These are phyloP conservation scores for Endoconidiophora polonica DNA, from an alignment of 2,329 filamentous ascomycete species.

Conservation along the genomic window DNA sequence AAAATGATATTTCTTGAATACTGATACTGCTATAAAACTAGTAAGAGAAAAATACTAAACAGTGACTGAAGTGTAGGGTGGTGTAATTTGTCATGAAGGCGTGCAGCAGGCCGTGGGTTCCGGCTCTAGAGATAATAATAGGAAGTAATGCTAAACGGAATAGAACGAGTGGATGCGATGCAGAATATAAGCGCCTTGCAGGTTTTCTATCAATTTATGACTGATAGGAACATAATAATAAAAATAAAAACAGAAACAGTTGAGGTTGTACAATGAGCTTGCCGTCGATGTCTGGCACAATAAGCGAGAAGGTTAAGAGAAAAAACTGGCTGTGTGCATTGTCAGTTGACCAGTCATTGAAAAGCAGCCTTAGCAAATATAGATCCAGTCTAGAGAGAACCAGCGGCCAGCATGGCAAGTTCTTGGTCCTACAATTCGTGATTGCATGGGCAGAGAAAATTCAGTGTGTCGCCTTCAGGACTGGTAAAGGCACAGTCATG, in stretches of 20 bases:
- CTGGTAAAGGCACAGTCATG: too few species aligned
- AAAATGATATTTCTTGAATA: neutral
- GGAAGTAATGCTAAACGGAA: neutral
- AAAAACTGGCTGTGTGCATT: neutral
- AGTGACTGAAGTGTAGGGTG: neutral
- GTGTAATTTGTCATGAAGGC: neutral
- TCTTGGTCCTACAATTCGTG: neutral
- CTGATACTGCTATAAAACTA: too few species aligned
- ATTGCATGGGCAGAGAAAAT: too few species aligned
- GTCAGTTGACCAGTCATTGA: too few species aligned
- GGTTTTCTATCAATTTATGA: neutral
- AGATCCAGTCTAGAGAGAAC: neutral
- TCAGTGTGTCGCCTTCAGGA: too few species aligned
- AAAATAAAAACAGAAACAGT: neutral
- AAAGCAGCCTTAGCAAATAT: neutral
- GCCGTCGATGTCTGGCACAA: neutral
- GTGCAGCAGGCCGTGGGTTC: neutral
- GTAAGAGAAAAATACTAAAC: neutral
- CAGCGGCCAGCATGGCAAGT: neutral
- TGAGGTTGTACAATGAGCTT: neutral
- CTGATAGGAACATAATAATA: neutral
- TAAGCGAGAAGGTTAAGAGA: neutral
- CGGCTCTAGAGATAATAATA: too few species aligned
- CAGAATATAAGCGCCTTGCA: neutral
- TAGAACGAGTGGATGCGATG: constrained; percentile 2